Conservation (phyloP, 805 yeast genomes). For the Nakazawaea peltata region DNA sequence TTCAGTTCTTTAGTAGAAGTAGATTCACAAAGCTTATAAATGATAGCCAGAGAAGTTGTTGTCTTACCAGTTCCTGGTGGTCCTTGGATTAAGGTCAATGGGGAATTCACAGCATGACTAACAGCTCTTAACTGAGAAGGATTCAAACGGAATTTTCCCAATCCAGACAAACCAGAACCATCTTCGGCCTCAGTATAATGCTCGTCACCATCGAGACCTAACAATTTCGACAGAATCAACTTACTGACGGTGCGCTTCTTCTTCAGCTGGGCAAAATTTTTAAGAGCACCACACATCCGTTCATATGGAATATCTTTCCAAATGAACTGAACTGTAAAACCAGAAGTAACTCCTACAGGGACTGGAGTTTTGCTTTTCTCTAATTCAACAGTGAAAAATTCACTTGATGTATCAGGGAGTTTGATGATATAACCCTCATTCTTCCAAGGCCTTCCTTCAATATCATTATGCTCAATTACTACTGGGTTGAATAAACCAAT, state of each 20-base stretch:
- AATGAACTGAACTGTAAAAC: constrained; percentile 77
- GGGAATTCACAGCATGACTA: constrained; percentile 54
- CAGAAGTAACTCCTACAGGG: constrained; percentile 51
- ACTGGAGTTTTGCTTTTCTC: constrained; percentile 30
- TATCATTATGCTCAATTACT: constrained; percentile 54
- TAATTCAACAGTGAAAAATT: constrained; percentile 67
- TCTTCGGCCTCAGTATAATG: background rate
- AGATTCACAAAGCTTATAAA: constrained; percentile 73
- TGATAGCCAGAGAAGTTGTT: constrained; percentile 83
- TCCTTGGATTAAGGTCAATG: constrained; percentile 81
- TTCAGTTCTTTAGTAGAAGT: background rate
- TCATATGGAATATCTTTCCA: constrained; percentile 84
- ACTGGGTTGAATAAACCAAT: constrained; percentile 84
- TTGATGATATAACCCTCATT: constrained; percentile 64
- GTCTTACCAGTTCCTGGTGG: constrained; percentile 98
- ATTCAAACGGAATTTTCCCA: constrained; percentile 66
- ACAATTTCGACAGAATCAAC: constrained; percentile 63
- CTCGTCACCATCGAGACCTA: constrained; percentile 61
- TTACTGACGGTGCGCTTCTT: constrained; percentile 68
- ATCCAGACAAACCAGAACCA: too few species aligned
- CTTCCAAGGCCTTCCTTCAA: constrained; percentile 57
- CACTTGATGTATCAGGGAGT: constrained; percentile 59
- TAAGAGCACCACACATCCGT: constrained; percentile 78
- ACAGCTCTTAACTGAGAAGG: constrained; percentile 78
- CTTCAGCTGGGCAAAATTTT: constrained; percentile 59